Evolutionary conservation across 148 eudicot species (phyloP), one percentile per base, ranked within the genome.

Genomic region (Camellia sinensis): DNA sequence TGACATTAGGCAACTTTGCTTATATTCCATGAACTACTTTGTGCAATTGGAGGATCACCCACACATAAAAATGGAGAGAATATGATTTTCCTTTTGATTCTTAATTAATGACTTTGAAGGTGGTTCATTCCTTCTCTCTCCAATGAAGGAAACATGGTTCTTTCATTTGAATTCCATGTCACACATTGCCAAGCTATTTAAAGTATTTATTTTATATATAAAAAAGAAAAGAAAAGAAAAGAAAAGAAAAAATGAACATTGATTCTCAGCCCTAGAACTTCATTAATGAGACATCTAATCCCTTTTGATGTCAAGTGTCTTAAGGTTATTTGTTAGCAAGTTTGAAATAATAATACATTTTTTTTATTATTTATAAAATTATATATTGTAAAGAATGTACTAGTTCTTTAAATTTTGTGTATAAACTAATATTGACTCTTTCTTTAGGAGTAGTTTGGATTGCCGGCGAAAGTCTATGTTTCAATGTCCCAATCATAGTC

Each of bases 211-310:
- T 2, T 19, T 7, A 64, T n/a, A n/a, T n/a, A n/a, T n/a, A n/a
- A n/a, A n/a, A n/a, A n/a, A n/a, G n/a, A n/a, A n/a, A n/a, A n/a
- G n/a, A 7, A 9, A 18, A 17, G 3, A 61, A 18, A 0, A 7
- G 8, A 22, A 19, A 22, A 64, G 21, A 61, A 0, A 65, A 1
- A 1, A 0, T 10, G 44, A 66, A 66, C 41, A 21, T 64, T 66
- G 69, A 65, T 65, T 65, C 69, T 65, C 69, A 65, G 69, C 43
- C 69, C 43, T 22, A 65, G 41, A 29, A 65, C 69, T 22, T 29
- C 69, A 65, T 65, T 65, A 12, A 65, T 65, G 44, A 37, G 14
- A 7, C 69, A 65, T 65, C 69, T 65, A 29, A 37, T 29, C 3
- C 44, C 69, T 11, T 37, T 65, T 29, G 7, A 48, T 63, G 3